Percentiles rank a stretch among this genome's conserved stretches.
Evolutionary conservation across 2,329 filamentous ascomycete species (phyloP).

Genomic region (Nigrospora osmanthi): DNA sequence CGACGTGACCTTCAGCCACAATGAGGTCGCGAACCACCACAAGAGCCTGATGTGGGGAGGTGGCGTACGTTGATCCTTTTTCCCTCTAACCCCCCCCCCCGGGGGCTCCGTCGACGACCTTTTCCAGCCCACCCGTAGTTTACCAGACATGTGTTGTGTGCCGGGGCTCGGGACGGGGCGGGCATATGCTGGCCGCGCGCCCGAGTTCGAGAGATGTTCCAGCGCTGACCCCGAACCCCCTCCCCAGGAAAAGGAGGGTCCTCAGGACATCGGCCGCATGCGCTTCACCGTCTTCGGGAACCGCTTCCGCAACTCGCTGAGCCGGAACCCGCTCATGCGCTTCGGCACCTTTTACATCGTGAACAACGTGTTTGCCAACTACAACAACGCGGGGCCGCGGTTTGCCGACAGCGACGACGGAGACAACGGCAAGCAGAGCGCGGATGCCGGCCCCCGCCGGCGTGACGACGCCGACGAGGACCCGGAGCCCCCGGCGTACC

Average conservation of each 20-base stretch:
- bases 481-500: not conserved
- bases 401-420: not conserved
- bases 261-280: slow-evolving; percentile 11
- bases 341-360: slow-evolving; percentile 12
- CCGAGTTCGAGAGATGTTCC: too few species aligned
- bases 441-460: not conserved
- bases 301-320: slow-evolving; percentile 10
- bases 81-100: too few species aligned
- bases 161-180: too few species aligned
- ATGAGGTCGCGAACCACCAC: slow-evolving; percentile 12
- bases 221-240: too few species aligned
- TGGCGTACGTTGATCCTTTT: not conserved
- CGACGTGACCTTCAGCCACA: slow-evolving; percentile 12
- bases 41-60: slow-evolving; percentile 13
- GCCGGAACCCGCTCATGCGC: slow-evolving; percentile 10
- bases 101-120: too few species aligned
- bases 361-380: slow-evolving; percentile 11
- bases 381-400: slow-evolving; percentile 6
- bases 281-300: slow-evolving; percentile 12
- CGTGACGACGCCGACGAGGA: too few species aligned
- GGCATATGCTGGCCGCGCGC: too few species aligned
- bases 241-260: slow-evolving; percentile 8
- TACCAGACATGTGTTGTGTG: too few species aligned
- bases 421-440: not conserved
- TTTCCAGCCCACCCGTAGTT: not conserved